Base-by-base conservation (phyloP, 2,329 filamentous ascomycete species). In the Eutypa lata region DNA sequence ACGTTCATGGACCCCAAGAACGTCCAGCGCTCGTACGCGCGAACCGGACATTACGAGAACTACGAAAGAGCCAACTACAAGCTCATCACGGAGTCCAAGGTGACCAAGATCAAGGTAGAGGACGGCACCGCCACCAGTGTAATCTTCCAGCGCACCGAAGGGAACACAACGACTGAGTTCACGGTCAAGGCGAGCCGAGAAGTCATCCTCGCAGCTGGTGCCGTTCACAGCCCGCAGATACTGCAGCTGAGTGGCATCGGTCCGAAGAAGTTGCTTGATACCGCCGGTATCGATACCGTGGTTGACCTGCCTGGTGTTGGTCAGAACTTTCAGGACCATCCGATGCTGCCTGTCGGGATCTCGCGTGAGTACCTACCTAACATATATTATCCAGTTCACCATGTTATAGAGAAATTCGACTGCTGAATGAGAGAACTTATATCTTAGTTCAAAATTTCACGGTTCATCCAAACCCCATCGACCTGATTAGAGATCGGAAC, bases 301-400 rank as follows among this genome's bases (percentile, higher is more conserved):
- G 66, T 77, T 35, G 69, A 77, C 47, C 66, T 78, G 16, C 71
- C 74, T 4, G 73, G 74, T 3, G 77, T 81, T 3, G 77, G 77
- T 4, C 68, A 75, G 48, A 76, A 78, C 54, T 74, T 79, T 52
- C 76, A 79, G 54, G 77, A 80, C 55, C 76, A 80, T 49, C 63
- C 66, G 11, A 71, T 64, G 58, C 55, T 68, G 7, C 57, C 63
- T 18, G 61, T 62, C 33, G 57, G 52, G 21, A 59, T 68, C 47
- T 45, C 50, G 8, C 55, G 66, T 68, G 55, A 60, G 65, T 59
- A 24, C 24, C 22, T 3, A 45, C 4, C 14, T 11, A n/a, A n/a
- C 21, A 19, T 13, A 6, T 33, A 2, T 50, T 47, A 11, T 21
- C 37, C 5, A 14, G 28, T 14, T 48, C 44, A 31, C 33, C 3